Base-by-base conservation (phyloP, 192 early-diverging fungal genomes). In the Backusella morwellensis region DNA sequence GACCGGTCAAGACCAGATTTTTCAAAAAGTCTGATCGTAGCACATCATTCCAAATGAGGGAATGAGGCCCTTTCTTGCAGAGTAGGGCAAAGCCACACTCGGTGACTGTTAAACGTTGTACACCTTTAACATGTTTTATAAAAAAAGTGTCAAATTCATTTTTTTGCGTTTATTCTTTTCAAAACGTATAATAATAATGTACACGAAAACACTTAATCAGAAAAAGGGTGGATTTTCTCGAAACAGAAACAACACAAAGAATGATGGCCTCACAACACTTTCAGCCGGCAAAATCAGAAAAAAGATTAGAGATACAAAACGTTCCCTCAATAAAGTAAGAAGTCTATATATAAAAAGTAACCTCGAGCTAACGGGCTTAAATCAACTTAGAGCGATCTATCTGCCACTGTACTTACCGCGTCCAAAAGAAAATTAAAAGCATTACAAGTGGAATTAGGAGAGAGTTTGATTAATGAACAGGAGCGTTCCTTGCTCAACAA, bases 281-380 rank as follows among this genome's bases (percentile, higher is more conserved):
- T 50, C 47, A n/a, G n/a, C 40, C 19, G 14, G 69, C 40, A 75
- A 75, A 63, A 75, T 75, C 29, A 75, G 47, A 44, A 75, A 75
- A 59, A 56, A 41, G 7, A 75, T 75, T 42, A 75, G 73, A 66
- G 73, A 75, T 14, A 41, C 66, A 34, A 8, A 63, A 23, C 73
- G 73, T 40, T 42, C 73, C 4, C 32, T 67, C 23, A 29, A 36
- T 9, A 75, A 34, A 11, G 73, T 67, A 26, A 41, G 7, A 8
- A 42, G 1, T 14, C 35, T 12, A 69, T 42, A 9, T 35, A n/a
- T 23, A 70, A 3, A 32, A 32, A 32, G 3, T 32, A 40, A 7
- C 11, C 38, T 40, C 38, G 38, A 40, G 38, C 9, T 11, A 40
- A 40, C 38, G 2, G 8, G 38, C 11, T 40, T 40, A 11, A 40